Base-by-base conservation (phyloP, 2,329 filamentous ascomycete genomes). In the Didymellaceae sp. region DNA sequence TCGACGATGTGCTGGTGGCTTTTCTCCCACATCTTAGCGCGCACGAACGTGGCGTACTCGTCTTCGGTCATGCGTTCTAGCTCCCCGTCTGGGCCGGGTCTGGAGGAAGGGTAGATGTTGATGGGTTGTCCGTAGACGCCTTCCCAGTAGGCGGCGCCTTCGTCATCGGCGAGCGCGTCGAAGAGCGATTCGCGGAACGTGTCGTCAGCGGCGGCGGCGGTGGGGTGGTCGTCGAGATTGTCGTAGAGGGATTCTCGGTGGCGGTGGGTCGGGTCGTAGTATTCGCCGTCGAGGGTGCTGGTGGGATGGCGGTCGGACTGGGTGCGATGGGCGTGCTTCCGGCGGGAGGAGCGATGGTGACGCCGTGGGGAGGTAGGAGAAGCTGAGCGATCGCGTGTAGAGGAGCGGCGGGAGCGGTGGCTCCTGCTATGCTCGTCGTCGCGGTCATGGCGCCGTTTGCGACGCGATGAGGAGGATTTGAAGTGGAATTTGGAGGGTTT, bases 41-140 rank as follows among this genome's bases (percentile, higher is more conserved):
- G 85, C 30, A 99, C 93, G 71, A 92, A 88, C 2, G 86, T 80
- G 0, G 90, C 89, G 70, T 97, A 99, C 71, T 97, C 89, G 21
- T 97, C 92, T 62, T 97, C 94, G 7, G 81, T 86, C 93, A 97
- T 97, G 57, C 81, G 82, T 73, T 96, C 91, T 10, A 96, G 78
- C 51, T 81, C 78, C 13, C 82, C 83, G 30, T 61, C 75, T 41
- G 58, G 75, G 43, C 65, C 86, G 73, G 55, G 82, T 82, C 67
- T 78, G 0, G 80, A 78, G 20, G 82, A 79, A 0, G 83, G 70
- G 69, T 95, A 97, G 6, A 85, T 83, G 73, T 97, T 91, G 40
- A 97, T 88, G 0, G 94, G 93, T 71, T 97, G 93, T 1, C 91
- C 92, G 74, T 97, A 99, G n/a, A 99, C 90, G 13, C 85, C 85